phyloP scores from a whole-genome alignment of 2,329 filamentous ascomycete genomes.

The Sporothrix brasiliensis region DNA sequence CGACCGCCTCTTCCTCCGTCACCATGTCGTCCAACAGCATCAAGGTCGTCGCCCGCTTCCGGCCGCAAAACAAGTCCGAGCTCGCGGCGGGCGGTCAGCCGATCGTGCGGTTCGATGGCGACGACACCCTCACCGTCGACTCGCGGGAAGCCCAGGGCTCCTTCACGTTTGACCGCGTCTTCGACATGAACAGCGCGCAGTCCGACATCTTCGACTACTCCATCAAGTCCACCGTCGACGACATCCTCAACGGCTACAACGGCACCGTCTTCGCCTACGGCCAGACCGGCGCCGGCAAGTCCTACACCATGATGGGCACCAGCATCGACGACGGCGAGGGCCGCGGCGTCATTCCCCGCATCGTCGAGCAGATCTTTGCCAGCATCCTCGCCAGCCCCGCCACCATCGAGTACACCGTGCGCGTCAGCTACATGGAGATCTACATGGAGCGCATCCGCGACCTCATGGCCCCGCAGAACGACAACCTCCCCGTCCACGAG shows the following conservation, averaged over 20 bases:
- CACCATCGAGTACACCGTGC: conserved; percentile 97
- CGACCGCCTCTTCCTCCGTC: conserved; percentile 40
- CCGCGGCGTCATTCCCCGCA: conserved; percentile 94
- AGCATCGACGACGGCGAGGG: conserved; percentile 88
- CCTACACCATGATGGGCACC: conserved; percentile 97
- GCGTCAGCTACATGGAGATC: conserved; percentile 99
- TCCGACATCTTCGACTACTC: conserved; percentile 97
- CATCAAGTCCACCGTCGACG: conserved; percentile 92
- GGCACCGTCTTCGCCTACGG: conserved; percentile 98
- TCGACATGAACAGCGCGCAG: conserved; percentile 90
- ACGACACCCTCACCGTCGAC: conserved; percentile 84
- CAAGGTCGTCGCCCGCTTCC: conserved; percentile 95
- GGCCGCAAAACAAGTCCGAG: conserved; percentile 95
- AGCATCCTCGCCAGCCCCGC: conserved; percentile 89
- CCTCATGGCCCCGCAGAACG: conserved; percentile 87
- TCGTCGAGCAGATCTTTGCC: conserved; percentile 95
- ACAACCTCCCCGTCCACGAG: conserved; percentile 96
- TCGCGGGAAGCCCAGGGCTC: conserved; percentile 79
- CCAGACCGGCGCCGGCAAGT: conserved; percentile 97
- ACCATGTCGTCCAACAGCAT: conserved; percentile 66
- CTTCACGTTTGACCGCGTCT: conserved; percentile 98
- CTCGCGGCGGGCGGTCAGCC: conserved; percentile 86
- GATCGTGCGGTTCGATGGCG: conserved; percentile 84
- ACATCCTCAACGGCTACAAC: conserved; percentile 98
- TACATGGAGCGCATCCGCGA: conserved; percentile 99